A percentile compares a stretch with the other conserved stretches of the same genome.
These are phyloP conservation scores for Orbilia ellipsospora DNA, from an alignment of 2,329 filamentous ascomycete species.

Conservation along the genomic window DNA sequence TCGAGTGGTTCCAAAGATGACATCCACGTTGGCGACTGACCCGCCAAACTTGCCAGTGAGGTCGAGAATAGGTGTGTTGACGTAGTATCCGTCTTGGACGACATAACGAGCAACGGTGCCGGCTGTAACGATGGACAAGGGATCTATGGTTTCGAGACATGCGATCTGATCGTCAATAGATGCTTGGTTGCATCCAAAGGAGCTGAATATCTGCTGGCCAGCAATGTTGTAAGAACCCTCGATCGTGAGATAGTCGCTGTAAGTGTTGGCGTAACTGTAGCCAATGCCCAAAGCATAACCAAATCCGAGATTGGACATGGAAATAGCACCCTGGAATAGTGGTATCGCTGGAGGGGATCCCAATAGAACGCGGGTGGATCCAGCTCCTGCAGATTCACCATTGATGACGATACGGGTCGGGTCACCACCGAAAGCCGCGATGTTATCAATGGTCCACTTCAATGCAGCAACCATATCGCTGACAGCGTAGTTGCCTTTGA, in stretches of 20 bases:
- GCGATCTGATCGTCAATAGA: slow-evolving; percentile 65
- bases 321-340: slow-evolving; percentile 65
- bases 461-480: slow-evolving; percentile 58
- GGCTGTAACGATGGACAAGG: slow-evolving; percentile 63
- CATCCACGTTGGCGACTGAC: slow-evolving; percentile 66
- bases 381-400: slow-evolving; percentile 63
- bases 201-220: slow-evolving; percentile 67
- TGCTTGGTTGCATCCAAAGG: slow-evolving; percentile 67
- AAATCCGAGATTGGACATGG: slow-evolving; percentile 68
- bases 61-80: slow-evolving; percentile 67
- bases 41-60: slow-evolving; percentile 54
- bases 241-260: slow-evolving; percentile 71
- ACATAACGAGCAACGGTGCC: slow-evolving; percentile 66
- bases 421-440: slow-evolving; percentile 57
- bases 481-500: slow-evolving; percentile 64
- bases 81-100: slow-evolving; percentile 70
- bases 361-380: slow-evolving; percentile 69
- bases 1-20: slow-evolving; percentile 69
- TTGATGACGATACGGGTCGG: slow-evolving; percentile 58
- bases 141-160: slow-evolving; percentile 67
- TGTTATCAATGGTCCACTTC: slow-evolving; percentile 58
- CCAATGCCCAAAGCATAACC: slow-evolving; percentile 69
- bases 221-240: slow-evolving; percentile 66
- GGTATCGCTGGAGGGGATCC: slow-evolving; percentile 66
- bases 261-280: slow-evolving; percentile 70